phyloP scores from a whole-genome alignment of 192 early-diverging fungal genomes.

The Tieghemiomyces parasiticus region DNA sequence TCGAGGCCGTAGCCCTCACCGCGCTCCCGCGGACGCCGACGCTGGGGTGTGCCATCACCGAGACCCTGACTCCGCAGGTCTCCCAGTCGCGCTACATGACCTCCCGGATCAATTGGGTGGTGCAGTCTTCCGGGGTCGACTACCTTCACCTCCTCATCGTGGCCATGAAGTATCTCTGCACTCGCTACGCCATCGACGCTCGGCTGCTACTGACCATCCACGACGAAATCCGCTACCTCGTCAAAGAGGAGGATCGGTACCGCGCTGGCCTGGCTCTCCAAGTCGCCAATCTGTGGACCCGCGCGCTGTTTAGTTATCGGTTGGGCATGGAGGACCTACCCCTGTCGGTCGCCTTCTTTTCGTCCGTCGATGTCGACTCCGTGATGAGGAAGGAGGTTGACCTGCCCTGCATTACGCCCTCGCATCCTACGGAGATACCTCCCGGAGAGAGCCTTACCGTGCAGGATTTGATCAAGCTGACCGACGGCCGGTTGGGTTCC shows the following conservation, averaged over 20 bases:
- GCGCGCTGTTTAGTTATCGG: constrained; percentile 70
- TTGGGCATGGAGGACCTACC: constrained; percentile 80
- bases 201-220: constrained; percentile 86
- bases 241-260: constrained; percentile 53
- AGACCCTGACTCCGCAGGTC: constrained; percentile 50
- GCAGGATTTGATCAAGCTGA: constrained; percentile 20
- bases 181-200: constrained; percentile 58
- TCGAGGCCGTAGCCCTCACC: constrained; percentile 65
- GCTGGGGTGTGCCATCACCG: constrained; percentile 75
- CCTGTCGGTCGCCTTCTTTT: constrained; percentile 85
- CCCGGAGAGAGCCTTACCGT: constrained; percentile 35
- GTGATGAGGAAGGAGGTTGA: constrained; percentile 84
- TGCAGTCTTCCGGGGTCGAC: constrained; percentile 95
- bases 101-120: constrained; percentile 90
- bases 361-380: constrained; percentile 83
- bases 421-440: constrained; percentile 40
- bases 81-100: constrained; percentile 55
- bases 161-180: constrained; percentile 68
- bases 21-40: constrained; percentile 71
- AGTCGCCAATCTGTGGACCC: constrained; percentile 84
- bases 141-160: constrained; percentile 87
- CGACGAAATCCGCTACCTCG: constrained; percentile 86
- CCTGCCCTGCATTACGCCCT: constrained; percentile 75
- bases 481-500: background rate
- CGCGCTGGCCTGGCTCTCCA: constrained; percentile 75